These are phyloP conservation scores for Porogramme epimiltina DNA, from an alignment of 1,284 basidiomycete genomes.

Conservation along the genomic window DNA sequence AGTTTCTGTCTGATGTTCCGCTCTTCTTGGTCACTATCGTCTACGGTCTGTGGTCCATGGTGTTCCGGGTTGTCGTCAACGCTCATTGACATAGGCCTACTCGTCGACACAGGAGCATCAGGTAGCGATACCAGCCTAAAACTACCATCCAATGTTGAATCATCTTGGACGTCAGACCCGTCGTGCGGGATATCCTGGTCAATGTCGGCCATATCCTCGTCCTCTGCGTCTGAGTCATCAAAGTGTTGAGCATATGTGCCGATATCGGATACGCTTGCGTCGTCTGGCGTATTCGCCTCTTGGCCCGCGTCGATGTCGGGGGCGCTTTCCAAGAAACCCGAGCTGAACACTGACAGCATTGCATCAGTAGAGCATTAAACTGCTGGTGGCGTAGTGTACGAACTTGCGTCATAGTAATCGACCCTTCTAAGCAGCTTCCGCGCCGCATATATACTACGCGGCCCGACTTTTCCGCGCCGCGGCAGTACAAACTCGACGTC, in stretches of 20 bases:
- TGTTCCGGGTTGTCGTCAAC: constrained; percentile 5
- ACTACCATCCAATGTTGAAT: background rate
- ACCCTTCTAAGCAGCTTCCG: constrained; percentile 68
- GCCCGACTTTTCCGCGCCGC: constrained; percentile 41
- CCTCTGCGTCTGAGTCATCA: constrained; percentile 69
- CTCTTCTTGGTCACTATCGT: constrained; percentile 10
- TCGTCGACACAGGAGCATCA: background rate
- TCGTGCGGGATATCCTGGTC: constrained; percentile 6
- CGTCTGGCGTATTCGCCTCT: constrained; percentile 26
- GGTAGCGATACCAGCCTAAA: background rate
- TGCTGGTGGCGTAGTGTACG: background rate
- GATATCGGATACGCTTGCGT: constrained; percentile 27
- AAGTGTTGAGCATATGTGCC: constrained; percentile 33
- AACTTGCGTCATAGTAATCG: constrained; percentile 78
- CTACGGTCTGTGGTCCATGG: constrained; percentile 2
- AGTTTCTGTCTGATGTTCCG: constrained; percentile 37
- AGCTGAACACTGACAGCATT: constrained; percentile 62
- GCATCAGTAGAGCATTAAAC: background rate
- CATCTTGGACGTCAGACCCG: background rate
- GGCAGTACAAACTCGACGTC: constrained; percentile 82
- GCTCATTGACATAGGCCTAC: constrained; percentile 3
- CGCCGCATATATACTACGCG: constrained; percentile 63
- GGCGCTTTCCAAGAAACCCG: constrained; percentile 63
- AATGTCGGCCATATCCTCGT: constrained; percentile 32
- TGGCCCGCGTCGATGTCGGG: constrained; percentile 22